A percentile compares a stretch with the other conserved stretches of the same genome.
Evolutionary conservation across 2,329 filamentous ascomycete species (phyloP).

Genomic region (Colletotrichum cordylinicola): DNA sequence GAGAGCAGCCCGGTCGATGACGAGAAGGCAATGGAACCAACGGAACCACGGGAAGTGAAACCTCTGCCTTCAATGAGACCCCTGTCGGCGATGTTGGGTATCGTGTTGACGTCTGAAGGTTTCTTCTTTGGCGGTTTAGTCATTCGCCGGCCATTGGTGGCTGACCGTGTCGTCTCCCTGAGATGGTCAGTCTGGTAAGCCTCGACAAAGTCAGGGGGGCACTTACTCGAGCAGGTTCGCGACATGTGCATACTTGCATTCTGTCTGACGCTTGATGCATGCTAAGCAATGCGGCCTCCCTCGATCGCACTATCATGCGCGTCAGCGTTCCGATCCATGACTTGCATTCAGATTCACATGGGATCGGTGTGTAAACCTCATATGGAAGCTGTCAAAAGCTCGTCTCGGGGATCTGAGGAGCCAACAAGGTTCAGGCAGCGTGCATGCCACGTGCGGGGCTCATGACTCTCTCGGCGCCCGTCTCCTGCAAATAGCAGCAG

Average conservation of each 20-base stretch:
- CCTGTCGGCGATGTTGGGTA: constrained; percentile 63
- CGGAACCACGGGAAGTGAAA: constrained; percentile 52
- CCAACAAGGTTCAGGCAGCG: background rate
- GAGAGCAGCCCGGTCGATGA: constrained; percentile 69
- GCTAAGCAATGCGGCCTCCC: constrained; percentile 72
- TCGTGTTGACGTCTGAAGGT: constrained; percentile 40
- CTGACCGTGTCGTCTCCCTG: constrained; percentile 63
- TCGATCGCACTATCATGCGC: constrained; percentile 68
- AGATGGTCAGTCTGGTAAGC: background rate
- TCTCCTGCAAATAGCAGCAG: background rate
- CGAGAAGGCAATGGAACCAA: constrained; percentile 38
- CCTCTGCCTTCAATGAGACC: constrained; percentile 51
- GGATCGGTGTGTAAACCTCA: background rate
- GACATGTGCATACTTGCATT: constrained; percentile 77
- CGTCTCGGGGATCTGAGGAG: background rate
- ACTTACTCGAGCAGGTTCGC: constrained; percentile 79
- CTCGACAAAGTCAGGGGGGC: background rate
- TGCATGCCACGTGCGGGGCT: background rate
- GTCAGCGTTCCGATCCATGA: background rate
- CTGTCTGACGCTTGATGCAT: constrained; percentile 77
- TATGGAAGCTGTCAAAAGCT: background rate
- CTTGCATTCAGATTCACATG: background rate
- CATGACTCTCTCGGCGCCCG: background rate
- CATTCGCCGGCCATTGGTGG: constrained; percentile 59
- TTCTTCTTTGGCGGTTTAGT: constrained; percentile 64